Evolutionary conservation across 169 alveolate species (phyloP).

Genomic region (Amoebophrya sp.): DNA sequence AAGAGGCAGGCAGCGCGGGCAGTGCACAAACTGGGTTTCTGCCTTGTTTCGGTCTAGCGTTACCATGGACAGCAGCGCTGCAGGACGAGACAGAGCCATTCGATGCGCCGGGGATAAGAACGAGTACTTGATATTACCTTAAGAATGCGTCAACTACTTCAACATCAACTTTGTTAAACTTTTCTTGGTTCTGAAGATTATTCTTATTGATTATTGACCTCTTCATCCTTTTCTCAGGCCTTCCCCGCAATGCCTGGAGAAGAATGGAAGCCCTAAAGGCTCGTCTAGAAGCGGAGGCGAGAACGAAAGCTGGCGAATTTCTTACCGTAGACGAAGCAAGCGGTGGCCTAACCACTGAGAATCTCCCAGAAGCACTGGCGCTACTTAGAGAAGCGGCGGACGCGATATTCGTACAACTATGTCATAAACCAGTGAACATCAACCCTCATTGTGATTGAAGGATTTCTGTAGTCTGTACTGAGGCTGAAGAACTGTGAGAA

Average conservation of each 20-base stretch:
- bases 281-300: background rate
- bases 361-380: background rate
- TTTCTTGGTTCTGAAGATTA: background rate
- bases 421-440: background rate
- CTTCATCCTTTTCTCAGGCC: background rate
- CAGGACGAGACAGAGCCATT: background rate
- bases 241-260: background rate
- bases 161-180: background rate
- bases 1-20: background rate
- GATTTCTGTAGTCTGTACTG: background rate
- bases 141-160: too few species aligned
- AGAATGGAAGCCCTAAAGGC: background rate
- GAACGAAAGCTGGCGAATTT: background rate
- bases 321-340: background rate
- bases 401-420: background rate
- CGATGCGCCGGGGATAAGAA: background rate
- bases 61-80: background rate
- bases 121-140: background rate
- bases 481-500: background rate
- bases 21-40: background rate
- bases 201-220: background rate
- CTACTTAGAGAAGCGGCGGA: background rate
- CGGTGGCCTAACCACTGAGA: background rate
- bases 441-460: background rate
- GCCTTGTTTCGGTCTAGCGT: background rate